phyloP scores from a whole-genome alignment of 495 filamentous ascomycete species.

The Cercophora samala region DNA sequence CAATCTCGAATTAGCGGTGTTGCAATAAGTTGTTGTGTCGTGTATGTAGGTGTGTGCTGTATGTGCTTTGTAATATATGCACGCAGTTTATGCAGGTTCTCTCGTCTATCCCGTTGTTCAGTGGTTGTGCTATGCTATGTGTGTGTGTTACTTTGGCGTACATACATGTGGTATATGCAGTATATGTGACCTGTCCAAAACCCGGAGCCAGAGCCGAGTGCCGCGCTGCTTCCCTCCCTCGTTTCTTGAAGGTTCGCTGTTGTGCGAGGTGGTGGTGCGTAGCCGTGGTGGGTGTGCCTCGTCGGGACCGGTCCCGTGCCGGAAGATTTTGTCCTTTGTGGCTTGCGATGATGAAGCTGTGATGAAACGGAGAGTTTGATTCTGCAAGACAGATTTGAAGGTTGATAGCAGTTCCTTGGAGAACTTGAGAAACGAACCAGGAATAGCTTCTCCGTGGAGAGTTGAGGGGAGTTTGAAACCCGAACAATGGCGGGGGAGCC shows the following conservation, averaged over 20 bases:
- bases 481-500: slow-evolving; percentile 9
- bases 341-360: background rate
- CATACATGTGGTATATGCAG: background rate
- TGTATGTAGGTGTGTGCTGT: background rate
- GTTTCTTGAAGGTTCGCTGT: background rate
- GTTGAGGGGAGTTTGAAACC: background rate
- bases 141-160: no score
- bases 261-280: background rate
- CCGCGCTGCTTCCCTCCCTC: background rate
- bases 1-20: background rate
- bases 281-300: background rate
- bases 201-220: background rate
- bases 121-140: no score
- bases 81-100: background rate
- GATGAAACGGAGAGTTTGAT: background rate
- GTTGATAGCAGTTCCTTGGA: background rate
- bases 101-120: background rate
- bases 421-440: background rate
- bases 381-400: background rate
- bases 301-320: background rate
- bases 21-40: background rate
- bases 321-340: background rate
- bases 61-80: background rate
- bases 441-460: slow-evolving; percentile 3
- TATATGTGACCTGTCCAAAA: background rate